phyloP scores from a whole-genome alignment of 2,329 filamentous ascomycete genomes.

The Dactylonectria estremocensis region DNA sequence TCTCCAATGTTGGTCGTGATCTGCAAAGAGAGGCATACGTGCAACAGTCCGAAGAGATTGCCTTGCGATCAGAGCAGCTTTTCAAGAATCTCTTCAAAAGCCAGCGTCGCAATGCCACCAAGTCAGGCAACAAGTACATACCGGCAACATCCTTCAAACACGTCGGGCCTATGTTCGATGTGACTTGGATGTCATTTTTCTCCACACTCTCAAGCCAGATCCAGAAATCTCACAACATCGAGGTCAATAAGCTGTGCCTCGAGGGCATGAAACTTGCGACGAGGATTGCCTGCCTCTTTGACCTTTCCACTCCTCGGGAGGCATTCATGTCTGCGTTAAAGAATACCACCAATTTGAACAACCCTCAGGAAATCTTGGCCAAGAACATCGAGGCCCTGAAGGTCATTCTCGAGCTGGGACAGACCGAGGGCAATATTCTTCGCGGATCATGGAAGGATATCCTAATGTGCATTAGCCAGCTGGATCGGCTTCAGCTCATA shows the following conservation, averaged over 20 bases:
- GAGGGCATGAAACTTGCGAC: conserved; percentile 97
- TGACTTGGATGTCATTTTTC: conserved; percentile 99
- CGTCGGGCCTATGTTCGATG: conserved; percentile 98
- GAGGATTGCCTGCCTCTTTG: conserved; percentile 92
- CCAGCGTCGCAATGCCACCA: conserved; percentile 84
- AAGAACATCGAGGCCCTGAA: conserved; percentile 98
- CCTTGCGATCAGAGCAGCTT: conserved; percentile 80
- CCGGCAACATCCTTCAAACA: conserved; percentile 95
- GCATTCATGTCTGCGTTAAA: conserved; percentile 95
- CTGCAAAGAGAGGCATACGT: conserved; percentile 93
- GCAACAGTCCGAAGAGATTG: conserved; percentile 95
- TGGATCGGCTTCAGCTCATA: conserved; percentile 95
- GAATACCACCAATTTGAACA: conserved; percentile 96
- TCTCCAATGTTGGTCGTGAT: conserved; percentile 93
- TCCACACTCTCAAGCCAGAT: conserved; percentile 94
- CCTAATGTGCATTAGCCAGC: conserved; percentile 93
- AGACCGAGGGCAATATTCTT: conserved; percentile 91
- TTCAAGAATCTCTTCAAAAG: conserved; percentile 95
- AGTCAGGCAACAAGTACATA: conserved; percentile 82
- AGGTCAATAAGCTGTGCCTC: conserved; percentile 92
- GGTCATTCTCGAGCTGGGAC: conserved; percentile 90
- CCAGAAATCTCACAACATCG: conserved; percentile 92
- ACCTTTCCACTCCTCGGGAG: conserved; percentile 91
- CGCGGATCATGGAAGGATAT: conserved; percentile 96
- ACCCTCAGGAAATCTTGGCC: conserved; percentile 92